Conservation (phyloP, 805 yeast genomes). For the Zygotorulaspora florentina region DNA sequence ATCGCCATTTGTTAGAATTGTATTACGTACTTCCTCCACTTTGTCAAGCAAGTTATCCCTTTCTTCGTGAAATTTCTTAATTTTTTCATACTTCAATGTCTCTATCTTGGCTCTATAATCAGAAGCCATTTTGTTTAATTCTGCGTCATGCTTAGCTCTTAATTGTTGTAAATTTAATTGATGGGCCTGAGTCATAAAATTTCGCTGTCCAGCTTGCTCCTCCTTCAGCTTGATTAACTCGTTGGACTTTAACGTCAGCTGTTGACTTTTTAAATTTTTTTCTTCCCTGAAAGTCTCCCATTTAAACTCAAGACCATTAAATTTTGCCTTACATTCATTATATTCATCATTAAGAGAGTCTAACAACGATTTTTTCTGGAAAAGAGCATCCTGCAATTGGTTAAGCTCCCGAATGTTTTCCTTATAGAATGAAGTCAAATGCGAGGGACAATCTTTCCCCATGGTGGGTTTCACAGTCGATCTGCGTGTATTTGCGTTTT, state of each 20-base stretch:
- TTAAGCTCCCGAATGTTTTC: slow-evolving; percentile 32
- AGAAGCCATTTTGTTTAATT: slow-evolving; percentile 35
- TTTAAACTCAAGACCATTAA: slow-evolving; percentile 23
- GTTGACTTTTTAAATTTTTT: slow-evolving; percentile 24
- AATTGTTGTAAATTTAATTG: slow-evolving; percentile 34
- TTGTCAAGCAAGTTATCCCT: slow-evolving; percentile 29
- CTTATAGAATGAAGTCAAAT: slow-evolving; percentile 31
- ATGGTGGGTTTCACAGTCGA: neutral
- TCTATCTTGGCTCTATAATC: slow-evolving; percentile 39
- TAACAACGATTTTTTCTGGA: slow-evolving; percentile 23
- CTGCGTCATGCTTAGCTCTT: slow-evolving; percentile 37
- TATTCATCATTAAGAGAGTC: slow-evolving; percentile 27
- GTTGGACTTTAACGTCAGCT: slow-evolving; percentile 31
- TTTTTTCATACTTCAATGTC: slow-evolving; percentile 35
- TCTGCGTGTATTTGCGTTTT: neutral
- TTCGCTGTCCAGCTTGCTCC: slow-evolving; percentile 25
- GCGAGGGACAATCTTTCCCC: slow-evolving; percentile 10
- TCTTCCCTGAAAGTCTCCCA: slow-evolving; percentile 30
- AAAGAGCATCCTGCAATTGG: slow-evolving; percentile 27
- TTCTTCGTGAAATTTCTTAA: slow-evolving; percentile 30
- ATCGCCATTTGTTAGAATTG: slow-evolving; percentile 22
- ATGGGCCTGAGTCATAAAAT: slow-evolving; percentile 29
- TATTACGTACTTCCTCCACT: slow-evolving; percentile 31
- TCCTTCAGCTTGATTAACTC: slow-evolving; percentile 33
- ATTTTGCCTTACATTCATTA: slow-evolving; percentile 17